phyloP scores from a whole-genome alignment of 2,329 filamentous ascomycete species.

The Alternaria sp. region DNA sequence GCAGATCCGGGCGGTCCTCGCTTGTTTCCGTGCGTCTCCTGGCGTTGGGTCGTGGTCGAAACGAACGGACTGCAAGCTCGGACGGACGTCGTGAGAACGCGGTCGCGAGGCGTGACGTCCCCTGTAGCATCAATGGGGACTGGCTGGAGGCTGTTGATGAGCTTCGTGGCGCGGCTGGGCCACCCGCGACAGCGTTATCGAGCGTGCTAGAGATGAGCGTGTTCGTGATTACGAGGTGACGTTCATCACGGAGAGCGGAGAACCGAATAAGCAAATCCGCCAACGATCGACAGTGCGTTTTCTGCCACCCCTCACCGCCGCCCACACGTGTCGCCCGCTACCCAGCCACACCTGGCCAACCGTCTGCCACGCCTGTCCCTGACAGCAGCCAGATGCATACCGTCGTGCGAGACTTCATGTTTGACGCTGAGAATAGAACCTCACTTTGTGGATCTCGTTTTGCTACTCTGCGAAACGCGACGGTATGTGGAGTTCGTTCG shows the following conservation, averaged over 20 bases:
- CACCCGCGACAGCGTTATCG: slow-evolving; percentile 1
- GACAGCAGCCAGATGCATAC: slow-evolving; percentile 6
- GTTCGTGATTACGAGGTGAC: slow-evolving; percentile 16
- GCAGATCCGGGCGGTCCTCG: slow-evolving; percentile 5
- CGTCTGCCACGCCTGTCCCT: not conserved
- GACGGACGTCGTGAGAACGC: slow-evolving; percentile 6
- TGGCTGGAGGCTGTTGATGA: not conserved
- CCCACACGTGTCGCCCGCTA: slow-evolving; percentile 2
- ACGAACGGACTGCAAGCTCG: slow-evolving; percentile 13
- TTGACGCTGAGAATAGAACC: slow-evolving; percentile 8
- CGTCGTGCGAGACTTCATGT: not conserved
- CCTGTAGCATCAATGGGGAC: not conserved
- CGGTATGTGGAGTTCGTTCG: slow-evolving; percentile 1
- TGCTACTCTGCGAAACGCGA: slow-evolving; percentile 1
- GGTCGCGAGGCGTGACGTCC: not conserved
- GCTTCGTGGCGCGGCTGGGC: not conserved
- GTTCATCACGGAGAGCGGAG: slow-evolving; percentile 19
- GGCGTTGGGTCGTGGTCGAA: slow-evolving; percentile 17
- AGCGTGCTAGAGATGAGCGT: slow-evolving; percentile 6
- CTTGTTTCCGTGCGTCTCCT: slow-evolving; percentile 14
- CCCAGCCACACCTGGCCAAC: not conserved
- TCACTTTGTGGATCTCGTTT: not conserved
- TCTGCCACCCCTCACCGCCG: slow-evolving; percentile 10
- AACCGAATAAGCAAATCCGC: slow-evolving; percentile 16
- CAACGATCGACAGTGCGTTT: slow-evolving; percentile 6